phyloP scores from a whole-genome alignment of 164 flowering plant genomes.

The Chimonanthus praecox region DNA sequence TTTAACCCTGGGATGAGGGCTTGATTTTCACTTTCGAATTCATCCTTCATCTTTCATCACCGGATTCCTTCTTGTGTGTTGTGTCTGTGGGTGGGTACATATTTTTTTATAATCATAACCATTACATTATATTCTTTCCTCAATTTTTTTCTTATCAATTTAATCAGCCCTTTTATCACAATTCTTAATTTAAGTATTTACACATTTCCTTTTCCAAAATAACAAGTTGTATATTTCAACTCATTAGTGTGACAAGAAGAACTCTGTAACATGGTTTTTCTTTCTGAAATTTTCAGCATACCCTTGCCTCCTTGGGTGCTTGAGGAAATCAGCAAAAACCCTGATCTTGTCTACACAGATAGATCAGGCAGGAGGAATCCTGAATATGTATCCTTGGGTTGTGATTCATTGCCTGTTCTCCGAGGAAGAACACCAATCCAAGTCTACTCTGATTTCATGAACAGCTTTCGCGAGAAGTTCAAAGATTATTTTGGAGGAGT shows the following conservation, averaged over 20 bases:
- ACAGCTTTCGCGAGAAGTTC: slow-evolving; percentile 75
- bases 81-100: not conserved
- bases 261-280: not conserved
- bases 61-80: too few relatives aligned
- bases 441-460: slow-evolving; percentile 82
- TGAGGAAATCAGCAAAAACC: slow-evolving; percentile 82
- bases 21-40: too few relatives aligned
- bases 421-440: slow-evolving; percentile 92
- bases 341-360: slow-evolving; percentile 91
- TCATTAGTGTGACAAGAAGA: not conserved
- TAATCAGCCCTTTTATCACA: not conserved
- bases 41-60: too few relatives aligned
- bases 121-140: too few relatives aligned
- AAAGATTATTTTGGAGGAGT: slow-evolving; percentile 58
- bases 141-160: too few relatives aligned
- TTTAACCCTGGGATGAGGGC: too few relatives aligned
- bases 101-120: too few relatives aligned
- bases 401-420: slow-evolving; percentile 74
- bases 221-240: not conserved
- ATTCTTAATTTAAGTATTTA: too few relatives aligned
- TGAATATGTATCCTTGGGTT: slow-evolving; percentile 81
- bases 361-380: slow-evolving; percentile 83
- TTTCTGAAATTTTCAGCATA: slow-evolving; percentile 39
- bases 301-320: slow-evolving; percentile 97
- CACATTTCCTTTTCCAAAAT: not conserved